phyloP scores from a whole-genome alignment of 306 rosid species.

The Castanea crenata region DNA sequence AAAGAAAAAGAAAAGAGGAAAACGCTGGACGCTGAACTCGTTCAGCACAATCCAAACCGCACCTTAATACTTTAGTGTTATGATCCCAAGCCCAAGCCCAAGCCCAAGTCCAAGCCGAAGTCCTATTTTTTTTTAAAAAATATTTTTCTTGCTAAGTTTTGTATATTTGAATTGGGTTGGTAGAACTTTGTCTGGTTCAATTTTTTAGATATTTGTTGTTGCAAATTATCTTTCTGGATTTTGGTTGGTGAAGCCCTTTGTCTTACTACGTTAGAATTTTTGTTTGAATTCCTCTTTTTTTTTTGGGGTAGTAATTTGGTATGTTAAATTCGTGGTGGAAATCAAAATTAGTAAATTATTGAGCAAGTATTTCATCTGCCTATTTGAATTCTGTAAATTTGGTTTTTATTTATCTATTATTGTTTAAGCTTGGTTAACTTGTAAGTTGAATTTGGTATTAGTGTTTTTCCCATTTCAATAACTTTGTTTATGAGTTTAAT shows the following conservation, averaged over 20 bases:
- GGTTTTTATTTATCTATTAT: background rate
- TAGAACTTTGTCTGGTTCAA: conserved; percentile 5
- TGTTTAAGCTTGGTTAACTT: background rate
- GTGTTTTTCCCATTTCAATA: background rate
- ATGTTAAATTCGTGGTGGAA: background rate
- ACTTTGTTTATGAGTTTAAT: background rate
- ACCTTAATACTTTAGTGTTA: background rate
- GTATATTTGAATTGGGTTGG: background rate
- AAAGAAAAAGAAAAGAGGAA: too few relatives aligned
- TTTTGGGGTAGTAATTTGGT: background rate
- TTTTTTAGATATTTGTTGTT: background rate
- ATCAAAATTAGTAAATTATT: background rate
- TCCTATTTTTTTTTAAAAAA: too few relatives aligned
- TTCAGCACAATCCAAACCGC: too few relatives aligned
- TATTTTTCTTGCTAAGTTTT: background rate
- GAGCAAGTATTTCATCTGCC: background rate
- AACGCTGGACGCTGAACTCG: too few relatives aligned
- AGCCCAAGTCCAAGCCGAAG: background rate
- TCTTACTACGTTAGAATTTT: background rate
- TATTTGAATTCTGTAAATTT: background rate
- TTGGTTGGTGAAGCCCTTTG: background rate
- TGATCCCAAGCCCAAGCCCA: background rate
- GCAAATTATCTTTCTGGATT: too few relatives aligned
- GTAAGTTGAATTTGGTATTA: background rate
- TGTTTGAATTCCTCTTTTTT: background rate